phyloP scores from a whole-genome alignment of 2,329 filamentous ascomycete genomes.

The Cladosporium sp. region DNA sequence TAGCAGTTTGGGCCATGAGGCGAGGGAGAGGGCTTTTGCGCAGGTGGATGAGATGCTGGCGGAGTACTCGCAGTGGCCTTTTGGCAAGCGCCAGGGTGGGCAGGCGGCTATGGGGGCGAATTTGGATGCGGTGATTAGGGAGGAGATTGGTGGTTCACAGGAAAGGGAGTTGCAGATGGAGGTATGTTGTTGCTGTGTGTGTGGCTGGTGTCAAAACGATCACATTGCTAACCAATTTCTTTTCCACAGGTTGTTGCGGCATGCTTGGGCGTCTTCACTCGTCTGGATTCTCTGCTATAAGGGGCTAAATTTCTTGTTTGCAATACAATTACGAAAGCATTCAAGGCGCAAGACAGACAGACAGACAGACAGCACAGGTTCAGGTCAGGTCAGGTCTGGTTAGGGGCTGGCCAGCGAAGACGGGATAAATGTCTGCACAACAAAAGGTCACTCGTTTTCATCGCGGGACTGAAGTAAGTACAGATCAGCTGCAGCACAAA shows the following conservation, averaged over 20 bases:
- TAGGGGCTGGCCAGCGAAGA: neutral
- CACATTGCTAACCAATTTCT: conserved; percentile 29
- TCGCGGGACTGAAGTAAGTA: neutral
- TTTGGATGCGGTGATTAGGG: conserved; percentile 78
- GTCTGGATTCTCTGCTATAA: conserved; percentile 92
- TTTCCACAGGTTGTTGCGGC: conserved; percentile 72
- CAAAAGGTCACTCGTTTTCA: neutral
- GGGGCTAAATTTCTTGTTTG: neutral
- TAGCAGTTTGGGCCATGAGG: conserved; percentile 88
- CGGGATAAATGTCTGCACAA: neutral
- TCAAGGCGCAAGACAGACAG: neutral
- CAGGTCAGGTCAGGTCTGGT: neutral
- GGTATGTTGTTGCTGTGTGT: conserved; percentile 57
- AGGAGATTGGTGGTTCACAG: conserved; percentile 83
- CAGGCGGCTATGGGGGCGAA: conserved; percentile 88
- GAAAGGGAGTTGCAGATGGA: conserved; percentile 96
- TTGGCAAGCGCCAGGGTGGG: conserved; percentile 75
- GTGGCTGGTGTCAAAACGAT: too few species aligned
- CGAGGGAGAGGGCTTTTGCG: conserved; percentile 88
- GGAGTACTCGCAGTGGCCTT: conserved; percentile 97
- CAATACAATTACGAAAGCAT: neutral
- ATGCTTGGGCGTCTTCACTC: conserved; percentile 94
- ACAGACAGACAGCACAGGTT: neutral
- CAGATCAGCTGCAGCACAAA: neutral
- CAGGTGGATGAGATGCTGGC: conserved; percentile 95